These are phyloP conservation scores for Clonostachys solani DNA, from an alignment of 2,329 filamentous ascomycete genomes.

Conservation along the genomic window DNA sequence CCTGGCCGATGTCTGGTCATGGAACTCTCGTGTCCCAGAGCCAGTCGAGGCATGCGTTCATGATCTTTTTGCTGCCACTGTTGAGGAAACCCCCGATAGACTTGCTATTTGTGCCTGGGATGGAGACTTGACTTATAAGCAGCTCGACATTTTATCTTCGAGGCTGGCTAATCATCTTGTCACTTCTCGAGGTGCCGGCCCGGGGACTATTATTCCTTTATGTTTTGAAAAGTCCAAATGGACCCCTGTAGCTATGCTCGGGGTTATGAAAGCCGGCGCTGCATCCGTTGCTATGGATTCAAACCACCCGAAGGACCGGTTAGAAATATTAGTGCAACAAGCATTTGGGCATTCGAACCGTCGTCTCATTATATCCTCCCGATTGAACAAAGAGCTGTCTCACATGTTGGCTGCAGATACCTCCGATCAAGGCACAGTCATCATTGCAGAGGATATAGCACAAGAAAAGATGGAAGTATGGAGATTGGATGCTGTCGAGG, in stretches of 20 bases:
- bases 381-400: neutral
- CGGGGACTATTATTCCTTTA: slow-evolving; percentile 28
- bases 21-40: neutral
- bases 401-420: neutral
- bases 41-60: neutral
- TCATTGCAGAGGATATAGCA: neutral
- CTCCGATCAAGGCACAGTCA: neutral
- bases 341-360: neutral
- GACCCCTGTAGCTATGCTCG: slow-evolving; percentile 2
- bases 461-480: neutral
- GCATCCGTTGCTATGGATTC: slow-evolving; percentile 1
- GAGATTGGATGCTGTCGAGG: neutral
- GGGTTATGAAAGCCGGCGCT: slow-evolving; percentile 1
- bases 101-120: slow-evolving; percentile 38
- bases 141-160: slow-evolving; percentile 19
- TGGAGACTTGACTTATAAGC: slow-evolving; percentile 32
- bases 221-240: slow-evolving; percentile 16
- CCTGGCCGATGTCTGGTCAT: neutral
- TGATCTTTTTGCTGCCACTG: neutral
- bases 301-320: neutral
- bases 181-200: neutral
- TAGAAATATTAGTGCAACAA: neutral
- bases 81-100: slow-evolving; percentile 12
- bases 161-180: slow-evolving; percentile 8
- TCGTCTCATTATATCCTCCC: neutral